Evolutionary conservation across 2,329 filamentous ascomycete genomes (phyloP).

Genomic region (Nannizziopsis barbatae): DNA sequence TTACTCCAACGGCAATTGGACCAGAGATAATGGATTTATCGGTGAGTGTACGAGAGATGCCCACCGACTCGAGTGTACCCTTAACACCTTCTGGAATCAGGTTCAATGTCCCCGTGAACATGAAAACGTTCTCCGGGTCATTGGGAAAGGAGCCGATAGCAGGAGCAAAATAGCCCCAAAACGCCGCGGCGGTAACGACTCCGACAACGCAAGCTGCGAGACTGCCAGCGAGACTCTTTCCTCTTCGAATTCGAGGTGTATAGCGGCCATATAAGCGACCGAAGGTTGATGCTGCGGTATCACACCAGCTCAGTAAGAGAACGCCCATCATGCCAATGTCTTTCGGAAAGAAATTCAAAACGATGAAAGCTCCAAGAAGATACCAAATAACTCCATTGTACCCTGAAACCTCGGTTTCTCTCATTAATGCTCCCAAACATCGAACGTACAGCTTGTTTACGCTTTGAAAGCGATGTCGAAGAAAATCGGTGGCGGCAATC

Average conservation of each 20-base stretch:
- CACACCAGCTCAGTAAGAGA: conserved; percentile 90
- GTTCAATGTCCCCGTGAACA: conserved; percentile 65
- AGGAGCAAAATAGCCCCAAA: conserved; percentile 80
- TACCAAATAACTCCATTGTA: conserved; percentile 99
- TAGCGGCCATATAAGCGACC: conserved; percentile 81
- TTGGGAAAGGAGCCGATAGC: conserved; percentile 54
- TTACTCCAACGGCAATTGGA: conserved; percentile 58
- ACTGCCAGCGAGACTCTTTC: conserved; percentile 86
- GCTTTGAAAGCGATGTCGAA: conserved; percentile 68
- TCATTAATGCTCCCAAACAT: conserved; percentile 80
- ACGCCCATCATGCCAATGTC: conserved; percentile 84
- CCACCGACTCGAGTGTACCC: conserved; percentile 47
- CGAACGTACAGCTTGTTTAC: conserved; percentile 84
- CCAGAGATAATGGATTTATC: conserved; percentile 55
- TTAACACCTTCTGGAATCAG: conserved; percentile 52
- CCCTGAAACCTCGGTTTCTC: conserved; percentile 83
- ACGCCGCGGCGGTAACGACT: conserved; percentile 68
- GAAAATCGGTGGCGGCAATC: conserved; percentile 67
- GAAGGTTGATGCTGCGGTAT: conserved; percentile 91
- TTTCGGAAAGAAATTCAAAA: conserved; percentile 80
- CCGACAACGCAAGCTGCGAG: conserved; percentile 73
- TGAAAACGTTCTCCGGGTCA: conserved; percentile 59
- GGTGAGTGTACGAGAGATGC: conserved; percentile 26
- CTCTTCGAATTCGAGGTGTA: conserved; percentile 70
- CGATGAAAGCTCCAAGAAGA: conserved; percentile 77